Conservation (phyloP, 495 filamentous ascomycete genomes). For the Glarea lozoyensis region DNA sequence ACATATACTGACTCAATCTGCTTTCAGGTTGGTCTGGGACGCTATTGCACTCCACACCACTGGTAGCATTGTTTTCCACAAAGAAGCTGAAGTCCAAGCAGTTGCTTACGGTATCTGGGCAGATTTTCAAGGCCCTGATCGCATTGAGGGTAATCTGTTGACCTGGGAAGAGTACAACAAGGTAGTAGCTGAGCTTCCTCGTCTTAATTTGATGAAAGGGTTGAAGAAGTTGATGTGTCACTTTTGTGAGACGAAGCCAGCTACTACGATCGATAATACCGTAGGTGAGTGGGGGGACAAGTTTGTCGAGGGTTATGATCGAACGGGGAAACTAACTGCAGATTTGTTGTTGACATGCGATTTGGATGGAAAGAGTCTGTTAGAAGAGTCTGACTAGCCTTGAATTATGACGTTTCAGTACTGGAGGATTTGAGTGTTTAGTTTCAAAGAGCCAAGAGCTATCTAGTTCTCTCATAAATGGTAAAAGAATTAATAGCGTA, state of each 20-base stretch:
- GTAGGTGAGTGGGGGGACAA: constrained; percentile 6
- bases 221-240: constrained; percentile 1
- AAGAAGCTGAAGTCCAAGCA: constrained; percentile 34
- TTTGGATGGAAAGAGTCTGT: constrained; percentile 7
- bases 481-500: too few relatives aligned
- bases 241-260: constrained; percentile 3
- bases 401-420: too few relatives aligned
- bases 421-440: too few relatives aligned
- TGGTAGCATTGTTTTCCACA: constrained; percentile 29
- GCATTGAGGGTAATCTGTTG: not conserved
- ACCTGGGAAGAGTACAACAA: constrained; percentile 9
- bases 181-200: constrained; percentile 4
- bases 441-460: too few relatives aligned
- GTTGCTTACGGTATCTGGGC: constrained; percentile 30
- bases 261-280: constrained; percentile 3
- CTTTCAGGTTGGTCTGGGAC: constrained; percentile 36
- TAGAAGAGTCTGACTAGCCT: constrained; percentile 3
- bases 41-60: constrained; percentile 43
- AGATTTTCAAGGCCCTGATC: constrained; percentile 35
- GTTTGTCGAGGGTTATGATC: constrained; percentile 2
- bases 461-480: too few relatives aligned
- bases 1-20: not conserved
- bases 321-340: not conserved
- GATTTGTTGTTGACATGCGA: constrained; percentile 5
- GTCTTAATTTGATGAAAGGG: constrained; percentile 1